Percentiles rank a stretch among this genome's conserved stretches.
These are phyloP conservation scores for Beauveria bassiana DNA, from an alignment of 2,329 filamentous ascomycete genomes.

Conservation along the genomic window DNA sequence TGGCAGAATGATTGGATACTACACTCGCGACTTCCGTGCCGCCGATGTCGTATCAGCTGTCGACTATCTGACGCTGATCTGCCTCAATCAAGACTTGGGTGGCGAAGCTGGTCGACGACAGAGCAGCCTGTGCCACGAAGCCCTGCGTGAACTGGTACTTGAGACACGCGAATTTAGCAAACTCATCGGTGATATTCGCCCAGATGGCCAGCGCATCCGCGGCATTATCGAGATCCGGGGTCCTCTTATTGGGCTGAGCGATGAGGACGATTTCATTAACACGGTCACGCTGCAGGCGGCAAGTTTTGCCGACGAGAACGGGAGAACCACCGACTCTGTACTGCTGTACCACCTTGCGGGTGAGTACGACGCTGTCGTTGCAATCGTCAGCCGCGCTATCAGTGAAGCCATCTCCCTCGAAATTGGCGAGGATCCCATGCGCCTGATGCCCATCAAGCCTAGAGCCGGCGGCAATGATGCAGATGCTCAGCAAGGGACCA, in stretches of 20 bases:
- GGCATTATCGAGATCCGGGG: conserved; percentile 85
- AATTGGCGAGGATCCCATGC: conserved; percentile 71
- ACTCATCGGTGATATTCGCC: conserved; percentile 82
- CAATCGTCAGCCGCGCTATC: conserved; percentile 80
- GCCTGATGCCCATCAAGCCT: conserved; percentile 73
- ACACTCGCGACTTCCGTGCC: conserved; percentile 91
- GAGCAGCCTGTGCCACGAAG: conserved; percentile 79
- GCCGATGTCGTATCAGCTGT: conserved; percentile 83
- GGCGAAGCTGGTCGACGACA: conserved; percentile 70
- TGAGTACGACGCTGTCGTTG: conserved; percentile 90
- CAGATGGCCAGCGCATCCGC: conserved; percentile 75
- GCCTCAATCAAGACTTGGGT: conserved; percentile 77
- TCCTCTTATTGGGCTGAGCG: conserved; percentile 68
- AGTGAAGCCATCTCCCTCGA: conserved; percentile 85
- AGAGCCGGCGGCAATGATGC: conserved; percentile 39
- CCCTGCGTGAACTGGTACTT: conserved; percentile 86
- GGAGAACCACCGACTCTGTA: conserved; percentile 86
- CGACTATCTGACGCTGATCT: conserved; percentile 88
- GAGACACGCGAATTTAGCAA: conserved; percentile 95
- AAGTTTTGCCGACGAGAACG: conserved; percentile 87
- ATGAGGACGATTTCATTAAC: conserved; percentile 77
- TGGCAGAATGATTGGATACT: conserved; percentile 85
- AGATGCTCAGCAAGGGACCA: conserved; percentile 40
- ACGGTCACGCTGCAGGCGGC: conserved; percentile 92
- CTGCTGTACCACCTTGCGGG: conserved; percentile 89